Conservation (phyloP, 1,284 basidiomycete genomes). For the Fomitopsis pinicola region DNA sequence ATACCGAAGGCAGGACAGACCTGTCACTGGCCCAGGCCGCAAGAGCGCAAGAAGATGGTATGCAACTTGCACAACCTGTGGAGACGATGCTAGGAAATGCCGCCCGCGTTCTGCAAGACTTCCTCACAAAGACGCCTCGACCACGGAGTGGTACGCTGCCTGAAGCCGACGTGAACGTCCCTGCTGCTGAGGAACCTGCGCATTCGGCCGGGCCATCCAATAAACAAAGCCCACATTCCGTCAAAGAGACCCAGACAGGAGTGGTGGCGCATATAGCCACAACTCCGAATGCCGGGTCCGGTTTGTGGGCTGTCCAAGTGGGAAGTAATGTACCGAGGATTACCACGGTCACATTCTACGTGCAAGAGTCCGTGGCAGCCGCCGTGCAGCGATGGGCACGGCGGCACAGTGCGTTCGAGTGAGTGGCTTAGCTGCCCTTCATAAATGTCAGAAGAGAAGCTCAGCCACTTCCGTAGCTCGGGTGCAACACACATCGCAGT, state of each 20-base stretch:
- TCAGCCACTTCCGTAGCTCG: slow-evolving; percentile 2
- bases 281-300: slow-evolving; percentile 27
- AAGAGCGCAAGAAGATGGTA: background rate
- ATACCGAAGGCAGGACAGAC: background rate
- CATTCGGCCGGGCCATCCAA: background rate
- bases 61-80: no score
- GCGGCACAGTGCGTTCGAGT: slow-evolving; percentile 21
- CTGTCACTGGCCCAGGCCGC: background rate
- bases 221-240: background rate
- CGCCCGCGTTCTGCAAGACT: background rate
- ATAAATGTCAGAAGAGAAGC: no score
- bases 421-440: slow-evolving; percentile 5
- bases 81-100: background rate
- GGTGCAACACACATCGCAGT: slow-evolving; percentile 27
- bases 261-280: background rate
- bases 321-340: slow-evolving; percentile 28
- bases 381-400: slow-evolving; percentile 21
- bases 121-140: background rate
- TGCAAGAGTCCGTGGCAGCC: slow-evolving; percentile 29
- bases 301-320: slow-evolving; percentile 35
- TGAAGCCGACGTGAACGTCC: background rate
- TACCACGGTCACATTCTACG: slow-evolving; percentile 28
- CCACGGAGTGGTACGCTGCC: background rate
- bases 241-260: background rate
- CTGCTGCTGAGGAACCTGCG: background rate